These are phyloP conservation scores for Tolypocladium pustulatum DNA, from an alignment of 2,329 filamentous ascomycete species.

Conservation along the genomic window DNA sequence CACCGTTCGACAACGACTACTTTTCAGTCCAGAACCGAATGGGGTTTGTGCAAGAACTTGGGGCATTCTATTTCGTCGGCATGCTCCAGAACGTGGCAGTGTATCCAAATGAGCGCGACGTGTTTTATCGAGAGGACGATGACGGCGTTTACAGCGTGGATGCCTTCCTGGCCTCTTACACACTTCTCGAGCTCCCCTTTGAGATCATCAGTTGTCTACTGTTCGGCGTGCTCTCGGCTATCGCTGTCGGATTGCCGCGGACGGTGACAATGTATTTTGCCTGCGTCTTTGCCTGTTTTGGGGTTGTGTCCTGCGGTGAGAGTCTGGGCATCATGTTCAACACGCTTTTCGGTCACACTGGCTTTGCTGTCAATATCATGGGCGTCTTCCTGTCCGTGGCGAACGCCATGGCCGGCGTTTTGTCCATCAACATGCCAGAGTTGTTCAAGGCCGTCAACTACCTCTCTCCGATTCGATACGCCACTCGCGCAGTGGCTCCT, in stretches of 20 bases:
- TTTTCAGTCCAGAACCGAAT: constrained; percentile 61
- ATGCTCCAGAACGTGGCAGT: constrained; percentile 73
- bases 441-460: constrained; percentile 62
- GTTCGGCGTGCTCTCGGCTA: constrained; percentile 52
- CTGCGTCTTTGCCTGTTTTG: constrained; percentile 58
- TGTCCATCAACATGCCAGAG: constrained; percentile 58
- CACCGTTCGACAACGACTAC: constrained; percentile 59
- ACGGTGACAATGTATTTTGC: constrained; percentile 58
- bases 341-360: constrained; percentile 62
- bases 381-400: constrained; percentile 60
- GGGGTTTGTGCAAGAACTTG: constrained; percentile 63
- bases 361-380: constrained; percentile 66
- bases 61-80: constrained; percentile 62
- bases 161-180: constrained; percentile 62
- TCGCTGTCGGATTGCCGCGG: constrained; percentile 55
- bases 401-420: constrained; percentile 59
- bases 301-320: constrained; percentile 64
- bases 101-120: constrained; percentile 61
- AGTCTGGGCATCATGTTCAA: constrained; percentile 73
- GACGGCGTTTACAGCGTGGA: constrained; percentile 63
- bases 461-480: constrained; percentile 61
- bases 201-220: constrained; percentile 55
- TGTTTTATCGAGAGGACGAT: constrained; percentile 68
- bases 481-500: constrained; percentile 53
- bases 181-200: constrained; percentile 60